Conservation (phyloP, 805 yeast species). For the Zygosaccharomyces rouxii region DNA sequence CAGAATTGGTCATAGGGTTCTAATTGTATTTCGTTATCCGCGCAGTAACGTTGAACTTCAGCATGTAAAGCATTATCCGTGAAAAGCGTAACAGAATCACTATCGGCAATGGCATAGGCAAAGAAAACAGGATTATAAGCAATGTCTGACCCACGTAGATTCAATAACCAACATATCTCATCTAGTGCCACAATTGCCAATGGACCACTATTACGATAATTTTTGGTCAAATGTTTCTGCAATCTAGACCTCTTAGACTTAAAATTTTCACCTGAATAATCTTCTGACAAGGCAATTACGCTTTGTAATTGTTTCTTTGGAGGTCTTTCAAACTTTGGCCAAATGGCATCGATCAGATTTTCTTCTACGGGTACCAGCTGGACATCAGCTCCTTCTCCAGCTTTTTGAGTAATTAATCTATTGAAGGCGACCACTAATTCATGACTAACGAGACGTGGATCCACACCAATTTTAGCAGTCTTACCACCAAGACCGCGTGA, state of each 20-base stretch:
- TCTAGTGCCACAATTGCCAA: conserved; percentile 71
- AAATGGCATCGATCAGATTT: conserved; percentile 71
- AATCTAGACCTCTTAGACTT: conserved; percentile 53
- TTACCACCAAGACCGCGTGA: conserved; percentile 39
- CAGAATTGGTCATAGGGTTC: conserved; percentile 57
- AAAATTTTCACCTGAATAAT: conserved; percentile 63
- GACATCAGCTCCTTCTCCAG: conserved; percentile 36
- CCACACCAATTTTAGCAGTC: conserved; percentile 66
- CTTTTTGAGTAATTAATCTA: conserved; percentile 21
- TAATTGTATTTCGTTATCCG: conserved; percentile 44
- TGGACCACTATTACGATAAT: conserved; percentile 35
- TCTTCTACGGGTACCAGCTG: conserved; percentile 48
- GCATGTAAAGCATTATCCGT: conserved; percentile 43
- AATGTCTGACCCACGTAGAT: conserved; percentile 78
- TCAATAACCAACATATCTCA: conserved; percentile 88
- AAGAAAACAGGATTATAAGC: conserved; percentile 85
- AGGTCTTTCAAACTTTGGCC: conserved; percentile 60
- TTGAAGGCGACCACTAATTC: conserved; percentile 34
- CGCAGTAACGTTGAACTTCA: conserved; percentile 37
- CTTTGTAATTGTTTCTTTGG: conserved; percentile 55
- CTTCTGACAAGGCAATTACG: conserved; percentile 46
- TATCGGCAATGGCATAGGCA: conserved; percentile 45
- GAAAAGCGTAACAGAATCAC: conserved; percentile 48
- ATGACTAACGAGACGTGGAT: conserved; percentile 67
- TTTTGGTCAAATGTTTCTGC: conserved; percentile 33